Percentiles rank a stretch among this genome's conserved stretches.
Evolutionary conservation across 805 yeast species (phyloP).

Genomic region (Priceomyces castillae): DNA sequence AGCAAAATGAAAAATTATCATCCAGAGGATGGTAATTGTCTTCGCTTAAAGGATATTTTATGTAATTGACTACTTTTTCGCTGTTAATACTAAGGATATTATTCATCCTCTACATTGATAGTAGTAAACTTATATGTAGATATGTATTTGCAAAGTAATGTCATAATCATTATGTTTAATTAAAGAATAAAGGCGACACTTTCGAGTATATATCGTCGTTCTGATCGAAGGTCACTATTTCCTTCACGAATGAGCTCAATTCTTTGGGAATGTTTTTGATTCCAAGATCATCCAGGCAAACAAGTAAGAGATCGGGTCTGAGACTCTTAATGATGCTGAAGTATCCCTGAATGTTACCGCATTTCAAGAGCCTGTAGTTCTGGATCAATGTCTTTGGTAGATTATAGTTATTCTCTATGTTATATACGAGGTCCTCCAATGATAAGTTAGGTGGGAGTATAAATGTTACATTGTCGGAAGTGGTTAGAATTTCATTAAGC

Average conservation of each 20-base stretch:
- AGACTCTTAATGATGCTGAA: constrained; percentile 37
- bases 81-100: neutral
- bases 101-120: neutral
- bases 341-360: constrained; percentile 41
- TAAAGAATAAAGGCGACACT: constrained; percentile 14
- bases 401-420: constrained; percentile 5
- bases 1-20: constrained; percentile 45
- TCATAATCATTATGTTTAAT: constrained; percentile 2
- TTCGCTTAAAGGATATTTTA: neutral
- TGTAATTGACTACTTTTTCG: neutral
- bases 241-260: constrained; percentile 35
- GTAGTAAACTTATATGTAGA: neutral
- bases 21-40: constrained; percentile 53
- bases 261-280: constrained; percentile 30
- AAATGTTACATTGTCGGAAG: constrained; percentile 39
- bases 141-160: neutral
- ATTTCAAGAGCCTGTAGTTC: constrained; percentile 39
- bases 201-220: constrained; percentile 15
- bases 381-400: constrained; percentile 24
- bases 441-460: constrained; percentile 43
- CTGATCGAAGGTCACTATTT: constrained; percentile 27
- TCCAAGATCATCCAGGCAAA: constrained; percentile 44
- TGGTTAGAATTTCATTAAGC: constrained; percentile 35
- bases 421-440: constrained; percentile 32
- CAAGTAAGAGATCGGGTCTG: constrained; percentile 39